Evolutionary conservation across 306 rosid species (phyloP), one percentile per base, ranked within the genome.

Genomic region (Citrullus mucosospermus): DNA sequence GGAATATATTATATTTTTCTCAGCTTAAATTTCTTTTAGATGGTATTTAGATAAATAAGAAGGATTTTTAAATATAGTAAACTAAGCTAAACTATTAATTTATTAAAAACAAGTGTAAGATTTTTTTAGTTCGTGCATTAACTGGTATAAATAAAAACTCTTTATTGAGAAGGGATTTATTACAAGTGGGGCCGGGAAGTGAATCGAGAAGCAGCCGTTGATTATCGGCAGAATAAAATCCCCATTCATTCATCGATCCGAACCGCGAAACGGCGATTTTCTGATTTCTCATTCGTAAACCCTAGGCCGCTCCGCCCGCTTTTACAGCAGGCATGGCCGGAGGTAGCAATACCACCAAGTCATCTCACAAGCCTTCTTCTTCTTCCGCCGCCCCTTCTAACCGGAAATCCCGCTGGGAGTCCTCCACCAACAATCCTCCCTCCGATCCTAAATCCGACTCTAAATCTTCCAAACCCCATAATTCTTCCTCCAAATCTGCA

Each of bases 361-460:
- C 88, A 0, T 80, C 78, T 16, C 82, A 71, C 66, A 90, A 82
- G 54, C 85, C 88, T 9, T 60, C 87, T 58, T 75, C 86, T 12
- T 70, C 96, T 28, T 78, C 91, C 13, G 72, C 89, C 80, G 58
- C 93, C 28, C 83, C 88, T 62, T 70, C 84, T 54, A 82, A 84
- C 75, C 96, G 97, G 62, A 91, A 91, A 85, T 86, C 97, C 44
- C 97, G 97, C 10, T 95, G 97, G 97, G 97, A 95, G 43, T 71
- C 94, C 43, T 30, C 44, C 73, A 71, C 60, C 77, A 51, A 55
- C 39, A 87, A 89, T 20, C 88, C 88, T 38, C 80, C 91, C 12
- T 14, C 80, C 57, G 78, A 72, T 32, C 77, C 82, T 32, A 85
- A 83, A 78, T 61, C 80, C 79, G 78, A 80, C 17, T 83, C 85